Conservation (phyloP, 2,329 filamentous ascomycete genomes). For the Ambrosiella beaveri region DNA sequence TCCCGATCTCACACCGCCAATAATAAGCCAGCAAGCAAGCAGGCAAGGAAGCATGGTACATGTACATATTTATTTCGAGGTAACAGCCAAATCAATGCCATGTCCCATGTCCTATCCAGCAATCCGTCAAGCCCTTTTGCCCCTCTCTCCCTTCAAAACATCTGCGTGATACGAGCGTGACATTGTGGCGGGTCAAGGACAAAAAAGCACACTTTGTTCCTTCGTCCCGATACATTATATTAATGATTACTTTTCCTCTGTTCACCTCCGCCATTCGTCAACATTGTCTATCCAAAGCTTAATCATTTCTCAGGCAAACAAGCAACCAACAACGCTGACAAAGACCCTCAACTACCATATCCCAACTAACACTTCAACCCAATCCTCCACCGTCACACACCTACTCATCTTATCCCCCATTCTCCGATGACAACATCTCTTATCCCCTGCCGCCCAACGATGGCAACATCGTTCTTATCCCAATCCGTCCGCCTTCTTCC, state of each 20-base stretch:
- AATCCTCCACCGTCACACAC: slow-evolving; percentile 8
- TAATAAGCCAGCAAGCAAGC: too few species aligned
- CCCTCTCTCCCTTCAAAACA: background rate
- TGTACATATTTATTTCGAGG: too few species aligned
- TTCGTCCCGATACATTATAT: too few species aligned
- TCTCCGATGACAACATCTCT: slow-evolving; percentile 9
- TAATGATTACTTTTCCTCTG: too few species aligned
- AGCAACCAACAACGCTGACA: too few species aligned
- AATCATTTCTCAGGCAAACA: too few species aligned
- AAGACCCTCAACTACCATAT: background rate
- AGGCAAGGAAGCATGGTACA: too few species aligned
- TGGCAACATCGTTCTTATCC: slow-evolving; percentile 13
- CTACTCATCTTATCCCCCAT: background rate
- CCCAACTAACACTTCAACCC: background rate
- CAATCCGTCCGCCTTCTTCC: slow-evolving; percentile 9
- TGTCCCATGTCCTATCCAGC: too few species aligned
- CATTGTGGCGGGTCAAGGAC: background rate
- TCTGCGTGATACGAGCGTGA: background rate
- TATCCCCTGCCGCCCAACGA: slow-evolving; percentile 11
- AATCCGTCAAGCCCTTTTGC: background rate
- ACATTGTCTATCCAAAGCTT: too few species aligned
- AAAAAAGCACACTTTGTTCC: background rate
- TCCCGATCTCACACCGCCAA: too few species aligned
- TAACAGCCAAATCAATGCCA: too few species aligned
- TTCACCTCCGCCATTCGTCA: too few species aligned